These are phyloP conservation scores for Cyberlindnera veronae DNA, from an alignment of 805 yeast genomes.

Conservation along the genomic window DNA sequence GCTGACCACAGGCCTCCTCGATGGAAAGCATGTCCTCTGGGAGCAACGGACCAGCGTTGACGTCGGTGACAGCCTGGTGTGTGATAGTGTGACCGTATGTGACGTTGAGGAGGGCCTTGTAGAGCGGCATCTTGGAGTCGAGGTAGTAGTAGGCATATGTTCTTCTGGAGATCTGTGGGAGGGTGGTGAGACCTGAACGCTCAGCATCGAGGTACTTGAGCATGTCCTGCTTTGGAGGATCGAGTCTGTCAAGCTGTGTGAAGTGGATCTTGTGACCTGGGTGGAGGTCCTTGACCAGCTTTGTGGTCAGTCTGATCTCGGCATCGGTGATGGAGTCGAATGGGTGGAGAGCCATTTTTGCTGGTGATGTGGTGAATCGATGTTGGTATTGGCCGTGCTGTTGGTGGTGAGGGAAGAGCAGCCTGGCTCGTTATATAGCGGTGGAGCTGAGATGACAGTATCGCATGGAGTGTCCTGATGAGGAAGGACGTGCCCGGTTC, in stretches of 20 bases:
- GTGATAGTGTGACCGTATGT: slow-evolving; percentile 59
- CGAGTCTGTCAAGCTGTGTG: slow-evolving; percentile 62
- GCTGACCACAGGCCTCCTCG: slow-evolving; percentile 47
- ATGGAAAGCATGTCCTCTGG: slow-evolving; percentile 57
- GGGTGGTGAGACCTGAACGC: slow-evolving; percentile 42
- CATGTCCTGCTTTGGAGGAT: slow-evolving; percentile 79
- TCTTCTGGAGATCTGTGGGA: slow-evolving; percentile 65
- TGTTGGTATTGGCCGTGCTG: not conserved
- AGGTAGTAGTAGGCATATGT: slow-evolving; percentile 66
- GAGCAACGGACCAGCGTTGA: slow-evolving; percentile 67
- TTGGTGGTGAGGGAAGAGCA: slow-evolving; percentile 6
- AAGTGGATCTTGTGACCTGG: slow-evolving; percentile 57
- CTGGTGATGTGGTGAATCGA: no score
- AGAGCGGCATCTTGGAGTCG: slow-evolving; percentile 46
- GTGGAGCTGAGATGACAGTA: no score
- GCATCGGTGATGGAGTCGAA: slow-evolving; percentile 57
- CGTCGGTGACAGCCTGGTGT: slow-evolving; percentile 52
- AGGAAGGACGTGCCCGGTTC: no score
- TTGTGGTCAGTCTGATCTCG: slow-evolving; percentile 55
- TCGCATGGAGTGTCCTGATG: no score
- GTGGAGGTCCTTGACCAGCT: slow-evolving; percentile 56
- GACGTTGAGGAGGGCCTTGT: slow-evolving; percentile 71
- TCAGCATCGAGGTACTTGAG: slow-evolving; percentile 64
- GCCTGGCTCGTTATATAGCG: no score
- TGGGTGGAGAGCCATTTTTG: slow-evolving; percentile 42